Evolutionary conservation across 306 rosid genomes (phyloP).

Genomic region (Castanea mollissima): DNA sequence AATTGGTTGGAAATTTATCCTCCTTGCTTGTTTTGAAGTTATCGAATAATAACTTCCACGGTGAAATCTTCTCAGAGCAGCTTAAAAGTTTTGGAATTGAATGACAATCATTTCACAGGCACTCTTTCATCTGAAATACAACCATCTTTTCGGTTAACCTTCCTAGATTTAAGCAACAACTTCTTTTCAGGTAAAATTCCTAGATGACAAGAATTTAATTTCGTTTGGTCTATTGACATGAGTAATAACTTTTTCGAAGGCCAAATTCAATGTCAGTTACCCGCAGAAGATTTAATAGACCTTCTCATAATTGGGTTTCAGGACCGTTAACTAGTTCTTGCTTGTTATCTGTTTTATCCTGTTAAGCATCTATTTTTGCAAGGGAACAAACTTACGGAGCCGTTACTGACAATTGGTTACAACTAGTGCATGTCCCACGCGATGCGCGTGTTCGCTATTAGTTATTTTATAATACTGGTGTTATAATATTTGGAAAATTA

Average conservation of each 20-base stretch:
- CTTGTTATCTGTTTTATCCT: background rate
- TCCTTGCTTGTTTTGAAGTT: too few relatives aligned
- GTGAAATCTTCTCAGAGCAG: too few relatives aligned
- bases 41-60: too few relatives aligned
- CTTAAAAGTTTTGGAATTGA: background rate
- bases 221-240: background rate
- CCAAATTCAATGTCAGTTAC: background rate
- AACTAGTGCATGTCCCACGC: too few relatives aligned
- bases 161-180: background rate
- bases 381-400: conserved; percentile 10
- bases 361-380: background rate
- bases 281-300: background rate
- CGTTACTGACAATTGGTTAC: background rate
- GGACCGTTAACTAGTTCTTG: background rate
- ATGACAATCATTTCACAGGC: conserved; percentile 10
- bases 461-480: too few relatives aligned
- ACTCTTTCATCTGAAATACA: background rate
- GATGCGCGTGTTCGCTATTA: too few relatives aligned
- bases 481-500: too few relatives aligned
- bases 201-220: background rate
- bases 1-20: too few relatives aligned
- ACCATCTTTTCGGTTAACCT: too few relatives aligned
- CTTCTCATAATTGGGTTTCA: conserved; percentile 12
- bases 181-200: conserved; percentile 22
- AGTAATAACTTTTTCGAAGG: conserved; percentile 6